These are phyloP conservation scores for Microcyclospora tardicrescens DNA, from an alignment of 2,329 filamentous ascomycete genomes.

Conservation along the genomic window DNA sequence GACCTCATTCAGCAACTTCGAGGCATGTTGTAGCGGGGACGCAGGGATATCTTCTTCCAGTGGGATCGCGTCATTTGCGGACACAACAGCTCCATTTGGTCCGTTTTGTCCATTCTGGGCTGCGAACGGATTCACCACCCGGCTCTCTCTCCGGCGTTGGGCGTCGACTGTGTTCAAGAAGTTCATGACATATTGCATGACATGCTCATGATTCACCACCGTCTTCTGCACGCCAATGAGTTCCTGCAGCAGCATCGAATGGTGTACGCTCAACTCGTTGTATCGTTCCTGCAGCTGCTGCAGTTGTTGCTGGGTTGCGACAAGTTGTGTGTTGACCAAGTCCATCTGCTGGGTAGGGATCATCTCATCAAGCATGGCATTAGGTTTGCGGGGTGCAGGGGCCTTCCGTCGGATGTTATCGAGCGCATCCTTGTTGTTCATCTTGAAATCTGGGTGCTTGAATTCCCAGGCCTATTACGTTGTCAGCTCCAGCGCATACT, in stretches of 20 bases:
- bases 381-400: slow-evolving; percentile 69
- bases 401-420: slow-evolving; percentile 96
- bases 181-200: slow-evolving; percentile 59
- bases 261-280: slow-evolving; percentile 58
- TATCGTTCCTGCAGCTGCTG: slow-evolving; percentile 77
- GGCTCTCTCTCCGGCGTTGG: slow-evolving; percentile 50
- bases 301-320: slow-evolving; percentile 84
- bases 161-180: slow-evolving; percentile 53
- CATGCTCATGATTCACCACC: slow-evolving; percentile 57
- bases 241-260: slow-evolving; percentile 52
- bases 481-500: slow-evolving; percentile 19
- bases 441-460: slow-evolving; percentile 90
- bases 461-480: slow-evolving; percentile 72
- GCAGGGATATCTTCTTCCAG: slow-evolving; percentile 49
- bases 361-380: slow-evolving; percentile 53
- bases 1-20: slow-evolving; percentile 52
- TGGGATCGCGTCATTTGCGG: slow-evolving; percentile 2
- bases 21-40: slow-evolving; percentile 54
- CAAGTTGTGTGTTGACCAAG: slow-evolving; percentile 73
- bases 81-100: background rate
- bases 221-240: slow-evolving; percentile 54
- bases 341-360: slow-evolving; percentile 79
- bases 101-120: slow-evolving; percentile 22
- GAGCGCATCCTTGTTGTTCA: slow-evolving; percentile 88
- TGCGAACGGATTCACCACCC: slow-evolving; percentile 28